Evolutionary conservation across 495 filamentous ascomycete species (phyloP), one percentile per base, ranked within the genome.

Genomic region (Platismatia glauca): DNA sequence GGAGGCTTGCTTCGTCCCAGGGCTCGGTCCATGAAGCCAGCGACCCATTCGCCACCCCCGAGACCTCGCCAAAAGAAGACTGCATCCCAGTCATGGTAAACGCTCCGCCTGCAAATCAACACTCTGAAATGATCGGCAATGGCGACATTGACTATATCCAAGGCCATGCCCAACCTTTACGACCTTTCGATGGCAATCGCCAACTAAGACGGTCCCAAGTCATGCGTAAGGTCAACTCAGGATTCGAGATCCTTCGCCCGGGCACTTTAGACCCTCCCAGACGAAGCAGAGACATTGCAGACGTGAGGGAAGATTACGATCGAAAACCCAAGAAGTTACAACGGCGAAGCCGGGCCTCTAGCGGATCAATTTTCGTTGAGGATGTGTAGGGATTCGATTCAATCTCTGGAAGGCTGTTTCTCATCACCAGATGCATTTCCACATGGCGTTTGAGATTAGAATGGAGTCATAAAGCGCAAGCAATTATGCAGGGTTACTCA

Each of bases 201-300:
- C 59, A 63, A 57, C 12, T 43, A 31, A 41, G 62, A 22, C 27
- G 37, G 12, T 56, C 67, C 9, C 61, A 69, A 44, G 57, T 67
- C 9, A 64, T 81, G 3, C 76, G 85, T 20, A 81, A 78, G 62
- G 80, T 86, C 20, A 86, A 86, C 63, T 77, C 78, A 13, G 84
- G 84, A 7, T 86, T 87, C 63, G 80, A 85, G 67, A 75, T 87
- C 44, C 69, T 86, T 1, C 77, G 76, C 34, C 82, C 82, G 20
- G 85, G 84, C 22, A 85, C 81, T 8, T 37, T 69, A 61, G 48
- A 53, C 41, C 33, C 33, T 7, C 43, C 59, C 8, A 33, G 46
- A 50, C 63, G 53, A 13, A 62, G 56, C 59, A 53, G 22, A 11
- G 63, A 60, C 52, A 39, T 41, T 22, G 57, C 64, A 27, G 63